Evolutionary conservation across 1,284 basidiomycete genomes (phyloP).

Genomic region (Amylostereum areolatum): DNA sequence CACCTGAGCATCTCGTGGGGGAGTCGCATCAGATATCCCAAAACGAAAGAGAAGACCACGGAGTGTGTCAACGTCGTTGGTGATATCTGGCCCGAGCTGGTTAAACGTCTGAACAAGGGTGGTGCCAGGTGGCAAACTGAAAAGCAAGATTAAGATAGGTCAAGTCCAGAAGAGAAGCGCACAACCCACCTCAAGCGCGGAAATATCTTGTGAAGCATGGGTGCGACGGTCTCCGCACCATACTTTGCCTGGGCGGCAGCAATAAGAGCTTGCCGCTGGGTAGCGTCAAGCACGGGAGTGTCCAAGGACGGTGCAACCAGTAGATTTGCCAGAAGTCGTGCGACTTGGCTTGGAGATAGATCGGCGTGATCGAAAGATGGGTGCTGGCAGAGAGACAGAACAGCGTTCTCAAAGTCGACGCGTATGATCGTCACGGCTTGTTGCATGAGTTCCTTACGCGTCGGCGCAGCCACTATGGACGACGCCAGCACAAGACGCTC

Average conservation of each 20-base stretch:
- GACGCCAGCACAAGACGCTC: slow-evolving; percentile 74
- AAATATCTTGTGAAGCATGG: slow-evolving; percentile 50
- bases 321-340: slow-evolving; percentile 75
- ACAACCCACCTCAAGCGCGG: slow-evolving; percentile 55
- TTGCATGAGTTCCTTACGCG: slow-evolving; percentile 62
- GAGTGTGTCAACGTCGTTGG: slow-evolving; percentile 63
- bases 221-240: slow-evolving; percentile 49
- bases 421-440: slow-evolving; percentile 68
- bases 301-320: slow-evolving; percentile 64
- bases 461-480: slow-evolving; percentile 63
- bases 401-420: slow-evolving; percentile 70
- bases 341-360: slow-evolving; percentile 65
- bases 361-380: slow-evolving; percentile 79
- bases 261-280: slow-evolving; percentile 68
- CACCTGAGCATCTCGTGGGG: slow-evolving; percentile 64
- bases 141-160: slow-evolving; percentile 9
- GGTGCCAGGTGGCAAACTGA: slow-evolving; percentile 58
- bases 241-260: slow-evolving; percentile 71
- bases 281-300: slow-evolving; percentile 58
- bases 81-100: slow-evolving; percentile 73
- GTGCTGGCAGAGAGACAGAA: slow-evolving; percentile 64
- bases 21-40: slow-evolving; percentile 60
- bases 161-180: slow-evolving; percentile 9
- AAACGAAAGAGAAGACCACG: slow-evolving; percentile 66
- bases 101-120: slow-evolving; percentile 68